These are phyloP conservation scores for Ambrosia hybrid DNA, from an alignment of 140 eudicot species.

Conservation along the genomic window DNA sequence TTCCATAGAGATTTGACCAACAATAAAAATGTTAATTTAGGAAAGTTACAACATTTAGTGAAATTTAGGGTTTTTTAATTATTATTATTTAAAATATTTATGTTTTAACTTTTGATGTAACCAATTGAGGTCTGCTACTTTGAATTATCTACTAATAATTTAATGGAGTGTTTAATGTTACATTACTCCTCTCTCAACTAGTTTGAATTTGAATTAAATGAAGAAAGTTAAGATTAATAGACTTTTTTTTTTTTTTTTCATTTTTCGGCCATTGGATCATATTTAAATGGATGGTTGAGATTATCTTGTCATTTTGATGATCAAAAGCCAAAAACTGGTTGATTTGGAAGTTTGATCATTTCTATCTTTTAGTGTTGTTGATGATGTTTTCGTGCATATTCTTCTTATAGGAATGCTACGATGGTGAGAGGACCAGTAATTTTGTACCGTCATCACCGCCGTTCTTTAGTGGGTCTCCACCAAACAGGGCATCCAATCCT, in stretches of 20 bases:
- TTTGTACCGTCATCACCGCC: conserved; percentile 65
- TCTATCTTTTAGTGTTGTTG: too few relatives aligned
- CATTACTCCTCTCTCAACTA: not conserved
- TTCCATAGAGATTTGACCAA: too few relatives aligned
- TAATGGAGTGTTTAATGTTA: not conserved
- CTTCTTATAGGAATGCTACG: conserved; percentile 38
- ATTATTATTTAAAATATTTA: too few relatives aligned
- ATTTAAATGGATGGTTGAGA: not conserved
- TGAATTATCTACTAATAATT: too few relatives aligned
- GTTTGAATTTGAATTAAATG: not conserved
- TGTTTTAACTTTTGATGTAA: not conserved
- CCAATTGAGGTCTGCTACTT: not conserved
- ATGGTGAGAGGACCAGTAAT: conserved; percentile 30
- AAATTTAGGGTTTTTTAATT: not conserved
- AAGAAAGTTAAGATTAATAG: not conserved
- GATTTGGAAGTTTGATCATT: too few relatives aligned
- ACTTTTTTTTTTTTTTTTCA: not conserved
- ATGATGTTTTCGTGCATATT: not conserved
- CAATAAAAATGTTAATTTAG: too few relatives aligned
- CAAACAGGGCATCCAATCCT: conserved; percentile 71
- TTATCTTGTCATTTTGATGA: not conserved
- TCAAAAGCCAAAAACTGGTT: too few relatives aligned
- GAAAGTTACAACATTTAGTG: too few relatives aligned
- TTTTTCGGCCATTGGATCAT: not conserved
- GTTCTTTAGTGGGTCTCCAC: conserved; percentile 73